Evolutionary conservation across 345 rosid genomes (phyloP).

Genomic region (Populus deltoides): DNA sequence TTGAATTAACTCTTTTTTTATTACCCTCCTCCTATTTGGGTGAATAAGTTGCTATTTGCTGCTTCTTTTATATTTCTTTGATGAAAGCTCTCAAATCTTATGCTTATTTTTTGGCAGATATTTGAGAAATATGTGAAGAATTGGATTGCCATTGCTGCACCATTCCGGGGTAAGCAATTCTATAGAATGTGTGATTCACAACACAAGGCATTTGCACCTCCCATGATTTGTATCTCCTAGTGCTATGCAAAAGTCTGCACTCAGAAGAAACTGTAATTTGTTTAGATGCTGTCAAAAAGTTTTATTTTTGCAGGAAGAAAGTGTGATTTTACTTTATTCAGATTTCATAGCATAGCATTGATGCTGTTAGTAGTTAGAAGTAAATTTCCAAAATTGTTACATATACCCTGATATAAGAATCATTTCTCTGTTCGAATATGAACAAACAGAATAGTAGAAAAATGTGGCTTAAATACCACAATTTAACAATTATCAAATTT

Average conservation of each 20-base stretch:
- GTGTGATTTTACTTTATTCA: background rate
- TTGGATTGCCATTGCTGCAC: conserved; percentile 97
- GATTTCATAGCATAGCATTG: too few relatives aligned
- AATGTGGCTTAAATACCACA: background rate
- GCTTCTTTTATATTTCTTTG: background rate
- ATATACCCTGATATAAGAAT: too few relatives aligned
- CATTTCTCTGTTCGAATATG: background rate
- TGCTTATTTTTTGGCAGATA: conserved; percentile 38
- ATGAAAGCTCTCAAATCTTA: background rate
- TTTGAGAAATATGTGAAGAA: conserved; percentile 86
- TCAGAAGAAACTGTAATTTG: background rate
- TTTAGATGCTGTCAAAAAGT: background rate
- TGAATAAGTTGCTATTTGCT: background rate
- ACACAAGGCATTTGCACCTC: background rate
- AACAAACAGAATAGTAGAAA: background rate
- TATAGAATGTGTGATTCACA: background rate
- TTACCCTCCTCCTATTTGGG: background rate
- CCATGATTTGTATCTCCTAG: conserved; percentile 1
- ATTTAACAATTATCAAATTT: too few relatives aligned
- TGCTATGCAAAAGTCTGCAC: background rate
- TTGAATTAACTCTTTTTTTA: background rate
- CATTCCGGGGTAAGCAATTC: conserved; percentile 64
- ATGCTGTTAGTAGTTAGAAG: too few relatives aligned
- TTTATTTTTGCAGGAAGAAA: background rate
- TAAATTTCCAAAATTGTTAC: too few relatives aligned